Percentiles rank a stretch among this genome's conserved stretches.
Evolutionary conservation across 148 eudicot species (phyloP).

Genomic region (Cornus suecica): DNA sequence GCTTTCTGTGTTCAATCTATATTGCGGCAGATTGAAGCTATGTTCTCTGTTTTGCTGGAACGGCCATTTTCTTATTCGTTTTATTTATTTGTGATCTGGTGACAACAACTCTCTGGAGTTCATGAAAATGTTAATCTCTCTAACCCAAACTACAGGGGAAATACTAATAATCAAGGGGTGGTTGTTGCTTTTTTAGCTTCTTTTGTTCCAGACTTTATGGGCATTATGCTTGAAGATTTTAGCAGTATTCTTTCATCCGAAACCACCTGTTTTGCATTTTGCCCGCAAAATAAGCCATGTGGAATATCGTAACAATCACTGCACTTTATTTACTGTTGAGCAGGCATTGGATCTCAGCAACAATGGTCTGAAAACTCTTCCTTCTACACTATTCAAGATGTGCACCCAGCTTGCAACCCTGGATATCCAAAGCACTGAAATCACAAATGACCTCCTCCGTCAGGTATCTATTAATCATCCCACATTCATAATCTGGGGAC

Average conservation of each 20-base stretch:
- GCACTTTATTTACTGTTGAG: conserved; percentile 6
- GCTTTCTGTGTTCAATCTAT: background rate
- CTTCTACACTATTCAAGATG: conserved; percentile 52
- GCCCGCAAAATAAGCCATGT: too few relatives aligned
- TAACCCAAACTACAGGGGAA: background rate
- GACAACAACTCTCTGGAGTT: too few relatives aligned
- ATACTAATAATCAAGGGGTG: background rate
- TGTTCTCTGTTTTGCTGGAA: background rate
- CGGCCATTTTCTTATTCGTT: background rate
- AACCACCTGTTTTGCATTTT: background rate
- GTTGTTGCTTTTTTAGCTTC: background rate
- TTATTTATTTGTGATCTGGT: too few relatives aligned
- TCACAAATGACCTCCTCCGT: conserved; percentile 79
- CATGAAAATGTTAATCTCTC: too few relatives aligned
- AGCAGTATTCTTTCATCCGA: too few relatives aligned
- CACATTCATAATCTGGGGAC: background rate
- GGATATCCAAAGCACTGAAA: conserved; percentile 83
- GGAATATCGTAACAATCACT: too few relatives aligned
- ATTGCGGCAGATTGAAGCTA: too few relatives aligned
- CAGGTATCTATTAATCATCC: conserved; percentile 35
- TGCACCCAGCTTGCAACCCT: conserved; percentile 71
- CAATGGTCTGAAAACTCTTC: conserved; percentile 75
- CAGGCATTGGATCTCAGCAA: conserved; percentile 72
- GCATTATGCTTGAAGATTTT: too few relatives aligned
- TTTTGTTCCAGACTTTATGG: too few relatives aligned